Evolutionary conservation across 805 yeast species (phyloP).

Genomic region (Saturnispora saitoi): DNA sequence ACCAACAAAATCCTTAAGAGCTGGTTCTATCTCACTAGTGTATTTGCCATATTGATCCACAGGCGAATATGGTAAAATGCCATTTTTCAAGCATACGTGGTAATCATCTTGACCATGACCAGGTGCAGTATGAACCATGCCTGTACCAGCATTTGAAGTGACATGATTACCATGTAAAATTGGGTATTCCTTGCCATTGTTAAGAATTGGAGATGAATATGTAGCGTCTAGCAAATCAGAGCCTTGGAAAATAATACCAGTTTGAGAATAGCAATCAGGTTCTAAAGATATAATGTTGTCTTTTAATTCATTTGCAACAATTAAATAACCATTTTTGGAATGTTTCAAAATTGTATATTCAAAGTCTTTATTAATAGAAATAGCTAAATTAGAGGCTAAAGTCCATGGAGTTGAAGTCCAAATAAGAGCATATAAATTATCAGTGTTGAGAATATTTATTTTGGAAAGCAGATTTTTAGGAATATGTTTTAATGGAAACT

Average conservation of each 20-base stretch:
- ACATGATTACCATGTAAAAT: constrained; percentile 78
- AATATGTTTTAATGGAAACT: constrained; percentile 43
- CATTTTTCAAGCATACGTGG: constrained; percentile 50
- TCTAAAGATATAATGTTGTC: constrained; percentile 31
- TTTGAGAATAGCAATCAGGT: constrained; percentile 14
- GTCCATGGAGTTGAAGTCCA: constrained; percentile 99
- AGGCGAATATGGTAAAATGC: constrained; percentile 59
- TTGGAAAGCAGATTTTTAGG: constrained; percentile 16
- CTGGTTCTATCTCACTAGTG: constrained; percentile 40
- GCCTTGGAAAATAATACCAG: constrained; percentile 34
- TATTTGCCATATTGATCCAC: constrained; percentile 72
- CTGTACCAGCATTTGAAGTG: constrained; percentile 77
- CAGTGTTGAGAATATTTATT: constrained; percentile 11
- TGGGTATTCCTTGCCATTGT: constrained; percentile 37
- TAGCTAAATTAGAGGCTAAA: constrained; percentile 75
- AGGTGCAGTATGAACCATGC: constrained; percentile 94
- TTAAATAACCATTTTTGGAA: constrained; percentile 32
- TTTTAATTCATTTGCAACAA: constrained; percentile 50
- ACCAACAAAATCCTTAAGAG: constrained; percentile 39
- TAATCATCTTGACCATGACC: constrained; percentile 97
- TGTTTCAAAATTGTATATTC: constrained; percentile 44
- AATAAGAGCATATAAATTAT: constrained; percentile 36
- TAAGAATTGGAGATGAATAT: constrained; percentile 50
- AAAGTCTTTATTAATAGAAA: constrained; percentile 56
- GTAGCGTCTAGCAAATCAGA: constrained; percentile 28